Base-by-base conservation (phyloP, 768 basidiomycete species). In the Mycena rebaudengoi region DNA sequence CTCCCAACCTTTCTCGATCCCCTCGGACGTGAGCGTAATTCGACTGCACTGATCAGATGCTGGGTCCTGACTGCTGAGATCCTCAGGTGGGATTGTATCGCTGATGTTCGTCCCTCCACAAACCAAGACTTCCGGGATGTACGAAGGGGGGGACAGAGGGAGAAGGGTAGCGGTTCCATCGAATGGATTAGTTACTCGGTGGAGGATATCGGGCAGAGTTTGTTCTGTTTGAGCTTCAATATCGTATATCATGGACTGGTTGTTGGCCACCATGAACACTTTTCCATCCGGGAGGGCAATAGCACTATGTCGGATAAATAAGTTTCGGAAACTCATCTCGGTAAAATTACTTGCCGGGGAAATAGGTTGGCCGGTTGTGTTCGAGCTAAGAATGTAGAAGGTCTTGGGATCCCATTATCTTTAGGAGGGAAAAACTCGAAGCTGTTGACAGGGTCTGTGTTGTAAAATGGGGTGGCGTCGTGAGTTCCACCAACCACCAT, bases 291-390 rank as follows among this genome's bases (percentile, higher is more conserved):
- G 65, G 7, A 67, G 51, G 11, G 60, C 60, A 39, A 67, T 48
- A 1, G 30, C 51, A 0, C 63, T 65, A 14, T 10, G n/a, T n/a
- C n/a, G n/a, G n/a, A n/a, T n/a, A n/a, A 50, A 25, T 13, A 32
- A 44, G 7, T 45, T n/a, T 18, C 14, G 44, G 11, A 40, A 8
- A 4, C n/a, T 20, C n/a, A 18, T 16, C 7, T 16, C 4, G 23
- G 7, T 16, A 37, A 12, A 20, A n/a, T 14, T n/a, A 0, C 79
- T 73, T 37, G 72, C 72, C 76, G 75, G 75, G 72, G 84, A 74
- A 76, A 88, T 60, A 86, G 73, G 75, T 89, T 89, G 37, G 80
- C 76, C 18, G 85, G 85, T 21, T 88, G 79, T n/a, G 83, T 83
- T 39, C 79, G 59, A 28, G 69, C 70, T 32, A 78, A 66, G 68